Evolutionary conservation across 345 rosid species (phyloP).

Genomic region (Draba incana): DNA sequence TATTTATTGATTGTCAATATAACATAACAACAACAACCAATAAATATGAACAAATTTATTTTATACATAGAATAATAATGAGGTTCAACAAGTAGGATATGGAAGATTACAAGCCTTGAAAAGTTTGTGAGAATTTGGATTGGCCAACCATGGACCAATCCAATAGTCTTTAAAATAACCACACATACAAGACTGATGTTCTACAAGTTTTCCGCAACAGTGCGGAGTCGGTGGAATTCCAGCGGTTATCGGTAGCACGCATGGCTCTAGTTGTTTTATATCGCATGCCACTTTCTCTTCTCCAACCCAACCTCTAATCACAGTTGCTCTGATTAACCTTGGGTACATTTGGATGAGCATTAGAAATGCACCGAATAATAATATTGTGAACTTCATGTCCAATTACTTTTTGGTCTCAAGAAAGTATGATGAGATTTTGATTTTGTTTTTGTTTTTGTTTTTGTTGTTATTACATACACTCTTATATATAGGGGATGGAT

Average conservation of each 20-base stretch:
- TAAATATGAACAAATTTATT: too few species aligned
- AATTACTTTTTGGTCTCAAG: background rate
- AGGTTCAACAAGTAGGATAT: slow-evolving; percentile 15
- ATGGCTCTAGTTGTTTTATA: background rate
- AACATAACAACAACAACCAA: too few species aligned
- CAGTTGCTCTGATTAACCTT: background rate
- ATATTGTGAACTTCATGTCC: slow-evolving; percentile 12
- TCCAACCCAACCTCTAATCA: background rate
- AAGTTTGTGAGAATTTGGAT: background rate
- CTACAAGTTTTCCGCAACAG: slow-evolving; percentile 4
- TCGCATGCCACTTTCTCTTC: slow-evolving; percentile 9
- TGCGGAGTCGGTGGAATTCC: background rate
- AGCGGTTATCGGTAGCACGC: background rate
- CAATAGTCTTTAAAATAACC: background rate
- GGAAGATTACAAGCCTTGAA: slow-evolving; percentile 17
- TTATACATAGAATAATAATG: too few species aligned
- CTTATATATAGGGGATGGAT: background rate
- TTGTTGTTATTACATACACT: background rate
- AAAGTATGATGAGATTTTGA: background rate
- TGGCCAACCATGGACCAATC: background rate
- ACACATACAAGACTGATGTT: slow-evolving; percentile 24
- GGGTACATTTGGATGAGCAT: slow-evolving; percentile 6
- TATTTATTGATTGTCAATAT: too few species aligned
- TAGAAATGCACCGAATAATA: background rate
- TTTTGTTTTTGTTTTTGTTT: background rate